A percentile compares a stretch with the other conserved stretches of the same genome.
phyloP scores from a whole-genome alignment of 306 rosid genomes.

The Cicer bijugum region DNA sequence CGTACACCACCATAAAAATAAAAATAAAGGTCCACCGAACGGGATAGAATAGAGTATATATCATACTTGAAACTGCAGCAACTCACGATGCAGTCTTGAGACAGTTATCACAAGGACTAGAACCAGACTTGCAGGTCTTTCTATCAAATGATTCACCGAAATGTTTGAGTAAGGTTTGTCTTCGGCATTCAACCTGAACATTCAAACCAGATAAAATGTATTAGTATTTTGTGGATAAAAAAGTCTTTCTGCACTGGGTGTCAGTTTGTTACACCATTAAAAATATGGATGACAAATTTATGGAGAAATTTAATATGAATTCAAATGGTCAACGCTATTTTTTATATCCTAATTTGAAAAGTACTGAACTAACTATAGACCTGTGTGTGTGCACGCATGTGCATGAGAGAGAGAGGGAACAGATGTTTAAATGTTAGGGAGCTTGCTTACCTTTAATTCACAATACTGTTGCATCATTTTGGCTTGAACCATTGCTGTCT shows the following conservation, averaged over 20 bases:
- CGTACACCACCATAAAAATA: constrained; percentile 15
- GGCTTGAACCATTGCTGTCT: constrained; percentile 84
- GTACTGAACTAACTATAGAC: constrained; percentile 1
- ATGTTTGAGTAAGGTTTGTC: constrained; percentile 80
- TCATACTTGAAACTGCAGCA: constrained; percentile 39
- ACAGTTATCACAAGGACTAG: constrained; percentile 93
- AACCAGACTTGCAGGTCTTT: constrained; percentile 71
- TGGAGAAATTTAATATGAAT: background rate
- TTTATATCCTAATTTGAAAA: constrained; percentile 10
- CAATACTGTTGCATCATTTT: constrained; percentile 91
- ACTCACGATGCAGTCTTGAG: constrained; percentile 58
- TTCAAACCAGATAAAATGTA: constrained; percentile 30
- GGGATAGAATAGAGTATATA: constrained; percentile 12
- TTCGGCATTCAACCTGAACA: constrained; percentile 76
- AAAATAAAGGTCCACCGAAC: constrained; percentile 3
- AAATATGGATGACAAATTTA: background rate
- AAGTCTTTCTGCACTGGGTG: constrained; percentile 12
- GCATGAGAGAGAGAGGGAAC: background rate
- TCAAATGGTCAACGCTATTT: background rate
- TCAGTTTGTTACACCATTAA: constrained; percentile 11
- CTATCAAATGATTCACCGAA: constrained; percentile 84
- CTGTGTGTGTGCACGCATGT: background rate
- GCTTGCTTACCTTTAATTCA: constrained; percentile 73
- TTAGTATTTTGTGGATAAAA: background rate
- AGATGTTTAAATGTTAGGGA: constrained; percentile 33